Evolutionary conservation across 78 protist species (phyloP).

Genomic region (Dictyostelium purpureum): DNA sequence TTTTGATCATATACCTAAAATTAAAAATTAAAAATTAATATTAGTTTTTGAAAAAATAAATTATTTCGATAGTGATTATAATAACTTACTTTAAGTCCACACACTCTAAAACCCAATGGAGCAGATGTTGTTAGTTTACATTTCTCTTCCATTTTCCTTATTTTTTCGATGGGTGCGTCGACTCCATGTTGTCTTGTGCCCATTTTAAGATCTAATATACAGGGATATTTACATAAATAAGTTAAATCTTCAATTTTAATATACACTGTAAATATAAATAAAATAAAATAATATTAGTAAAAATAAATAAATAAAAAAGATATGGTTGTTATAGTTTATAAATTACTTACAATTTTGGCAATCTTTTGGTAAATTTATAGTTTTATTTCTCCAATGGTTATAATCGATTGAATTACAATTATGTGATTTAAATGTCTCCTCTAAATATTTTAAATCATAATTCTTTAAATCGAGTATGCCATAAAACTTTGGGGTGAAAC

Average conservation of each 20-base stretch:
- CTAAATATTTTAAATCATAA: constrained; percentile 47
- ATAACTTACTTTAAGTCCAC: constrained; percentile 45
- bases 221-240: constrained; percentile 77
- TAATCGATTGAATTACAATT: constrained; percentile 35
- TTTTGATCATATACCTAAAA: constrained; percentile 28
- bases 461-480: constrained; percentile 55
- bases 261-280: constrained; percentile 36
- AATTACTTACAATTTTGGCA: constrained; percentile 61
- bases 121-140: constrained; percentile 60
- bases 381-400: constrained; percentile 74
- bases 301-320: no score
- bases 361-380: constrained; percentile 71
- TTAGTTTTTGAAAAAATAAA: neutral
- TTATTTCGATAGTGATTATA: neutral
- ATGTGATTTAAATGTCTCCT: constrained; percentile 41
- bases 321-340: neutral
- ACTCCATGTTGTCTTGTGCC: constrained; percentile 67
- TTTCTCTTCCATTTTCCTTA: constrained; percentile 43
- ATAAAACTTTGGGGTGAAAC: constrained; percentile 61
- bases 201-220: constrained; percentile 73
- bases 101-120: constrained; percentile 67
- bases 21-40: neutral
- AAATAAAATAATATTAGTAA: neutral
- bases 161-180: constrained; percentile 49
- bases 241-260: constrained; percentile 75